Evolutionary conservation across 1,139 yeast genomes (phyloP).

Genomic region (Diutina rugosa): DNA sequence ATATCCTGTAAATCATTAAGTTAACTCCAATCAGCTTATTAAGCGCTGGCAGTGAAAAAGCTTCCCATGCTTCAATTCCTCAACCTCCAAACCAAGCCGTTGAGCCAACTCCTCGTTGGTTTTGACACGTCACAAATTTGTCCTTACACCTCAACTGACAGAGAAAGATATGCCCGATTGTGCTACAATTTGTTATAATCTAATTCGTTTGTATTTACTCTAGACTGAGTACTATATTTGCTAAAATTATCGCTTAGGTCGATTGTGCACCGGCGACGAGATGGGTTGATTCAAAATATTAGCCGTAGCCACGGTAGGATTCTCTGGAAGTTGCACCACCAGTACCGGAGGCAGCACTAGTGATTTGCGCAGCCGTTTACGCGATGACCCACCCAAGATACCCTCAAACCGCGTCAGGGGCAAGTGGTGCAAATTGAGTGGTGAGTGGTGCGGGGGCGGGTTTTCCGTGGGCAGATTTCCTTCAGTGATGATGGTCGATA

Average conservation of each 20-base stretch:
- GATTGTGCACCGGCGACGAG: background rate
- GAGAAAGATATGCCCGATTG: too few relatives aligned
- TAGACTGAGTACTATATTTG: too few relatives aligned
- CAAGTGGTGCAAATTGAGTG: background rate
- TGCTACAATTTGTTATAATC: too few relatives aligned
- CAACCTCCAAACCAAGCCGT: too few relatives aligned
- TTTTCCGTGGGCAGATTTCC: background rate
- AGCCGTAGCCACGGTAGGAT: constrained; percentile 1
- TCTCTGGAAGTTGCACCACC: background rate
- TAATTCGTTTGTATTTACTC: too few relatives aligned
- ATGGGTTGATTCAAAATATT: background rate
- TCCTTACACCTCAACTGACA: too few relatives aligned
- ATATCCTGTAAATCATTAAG: too few relatives aligned
- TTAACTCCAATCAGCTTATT: too few relatives aligned
- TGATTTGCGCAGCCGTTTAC: background rate
- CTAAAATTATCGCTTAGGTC: background rate
- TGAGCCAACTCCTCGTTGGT: too few relatives aligned
- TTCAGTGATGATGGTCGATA: background rate
- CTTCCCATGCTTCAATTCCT: too few relatives aligned
- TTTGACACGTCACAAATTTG: too few relatives aligned
- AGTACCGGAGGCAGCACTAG: constrained; percentile 1
- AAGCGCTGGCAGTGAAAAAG: too few relatives aligned
- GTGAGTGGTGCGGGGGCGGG: background rate
- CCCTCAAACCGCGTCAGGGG: background rate
- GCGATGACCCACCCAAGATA: background rate